phyloP scores from a whole-genome alignment of 495 filamentous ascomycete genomes.

The Hypoxylon trugodes region DNA sequence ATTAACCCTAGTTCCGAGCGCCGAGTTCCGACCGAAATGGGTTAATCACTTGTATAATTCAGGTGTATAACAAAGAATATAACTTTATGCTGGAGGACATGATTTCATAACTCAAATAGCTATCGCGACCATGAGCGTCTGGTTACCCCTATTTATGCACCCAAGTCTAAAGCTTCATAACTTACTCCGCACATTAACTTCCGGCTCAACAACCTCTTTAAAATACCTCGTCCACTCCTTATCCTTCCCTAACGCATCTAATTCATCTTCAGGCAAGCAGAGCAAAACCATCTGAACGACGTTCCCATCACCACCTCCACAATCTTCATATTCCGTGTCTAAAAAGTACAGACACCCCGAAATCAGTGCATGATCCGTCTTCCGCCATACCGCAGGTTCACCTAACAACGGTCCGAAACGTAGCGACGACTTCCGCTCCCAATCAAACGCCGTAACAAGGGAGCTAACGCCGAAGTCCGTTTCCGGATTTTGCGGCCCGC shows the following conservation, averaged over 20 bases:
- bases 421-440: neutral
- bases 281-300: neutral
- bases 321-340: too few species aligned
- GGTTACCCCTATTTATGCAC: too few species aligned
- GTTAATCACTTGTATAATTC: too few species aligned
- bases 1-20: too few species aligned
- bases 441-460: slow-evolving; percentile 3
- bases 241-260: neutral
- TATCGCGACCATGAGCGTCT: too few species aligned
- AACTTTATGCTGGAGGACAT: too few species aligned
- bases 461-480: neutral
- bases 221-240: neutral
- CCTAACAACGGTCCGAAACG: neutral
- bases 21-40: too few species aligned
- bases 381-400: neutral
- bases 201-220: neutral
- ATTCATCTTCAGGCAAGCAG: neutral
- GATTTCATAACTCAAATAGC: too few species aligned
- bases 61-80: too few species aligned
- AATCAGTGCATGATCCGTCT: neutral
- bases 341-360: slow-evolving; percentile 4
- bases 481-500: neutral
- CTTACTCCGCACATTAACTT: too few species aligned
- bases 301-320: neutral
- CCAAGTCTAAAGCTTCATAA: too few species aligned